These are phyloP conservation scores for Aspergillus novofumigatus DNA, from an alignment of 2,329 filamentous ascomycete species.

Conservation along the genomic window DNA sequence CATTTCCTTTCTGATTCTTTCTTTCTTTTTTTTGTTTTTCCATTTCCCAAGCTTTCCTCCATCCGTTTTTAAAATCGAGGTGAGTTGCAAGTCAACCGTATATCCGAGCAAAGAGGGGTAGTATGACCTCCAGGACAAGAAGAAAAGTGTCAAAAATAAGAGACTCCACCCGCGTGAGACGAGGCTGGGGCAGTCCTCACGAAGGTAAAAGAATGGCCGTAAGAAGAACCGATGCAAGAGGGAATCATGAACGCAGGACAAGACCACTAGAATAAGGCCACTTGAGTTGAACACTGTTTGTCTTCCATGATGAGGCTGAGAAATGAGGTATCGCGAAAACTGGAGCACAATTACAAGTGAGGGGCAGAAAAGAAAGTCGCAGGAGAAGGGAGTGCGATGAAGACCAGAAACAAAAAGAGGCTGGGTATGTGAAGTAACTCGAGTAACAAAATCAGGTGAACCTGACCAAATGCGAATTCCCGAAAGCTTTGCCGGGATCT, in stretches of 20 bases:
- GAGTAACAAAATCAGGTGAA: slow-evolving; percentile 9
- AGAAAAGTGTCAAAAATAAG: slow-evolving; percentile 8
- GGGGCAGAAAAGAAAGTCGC: background rate
- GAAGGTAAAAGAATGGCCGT: slow-evolving; percentile 24
- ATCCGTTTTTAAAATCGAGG: background rate
- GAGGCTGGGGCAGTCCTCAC: slow-evolving; percentile 24
- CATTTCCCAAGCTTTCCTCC: background rate
- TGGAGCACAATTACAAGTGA: background rate
- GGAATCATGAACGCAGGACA: slow-evolving; percentile 19
- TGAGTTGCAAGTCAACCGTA: background rate
- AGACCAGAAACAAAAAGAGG: slow-evolving; percentile 4
- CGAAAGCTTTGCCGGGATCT: slow-evolving; percentile 13
- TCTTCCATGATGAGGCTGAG: background rate
- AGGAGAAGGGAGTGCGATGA: slow-evolving; percentile 2
- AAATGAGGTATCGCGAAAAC: background rate
- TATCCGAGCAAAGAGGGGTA: slow-evolving; percentile 7
- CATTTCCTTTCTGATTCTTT: background rate
- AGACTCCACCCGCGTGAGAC: slow-evolving; percentile 23
- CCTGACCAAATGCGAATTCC: slow-evolving; percentile 7
- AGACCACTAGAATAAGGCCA: slow-evolving; percentile 5
- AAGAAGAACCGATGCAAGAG: slow-evolving; percentile 24
- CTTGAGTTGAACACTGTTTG: slow-evolving; percentile 6
- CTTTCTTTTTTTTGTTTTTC: background rate
- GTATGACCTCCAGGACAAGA: slow-evolving; percentile 8
- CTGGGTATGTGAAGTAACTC: slow-evolving; percentile 27